phyloP scores from a whole-genome alignment of 129 eudicot genomes.

The Ambrosia artemisiifolia region DNA sequence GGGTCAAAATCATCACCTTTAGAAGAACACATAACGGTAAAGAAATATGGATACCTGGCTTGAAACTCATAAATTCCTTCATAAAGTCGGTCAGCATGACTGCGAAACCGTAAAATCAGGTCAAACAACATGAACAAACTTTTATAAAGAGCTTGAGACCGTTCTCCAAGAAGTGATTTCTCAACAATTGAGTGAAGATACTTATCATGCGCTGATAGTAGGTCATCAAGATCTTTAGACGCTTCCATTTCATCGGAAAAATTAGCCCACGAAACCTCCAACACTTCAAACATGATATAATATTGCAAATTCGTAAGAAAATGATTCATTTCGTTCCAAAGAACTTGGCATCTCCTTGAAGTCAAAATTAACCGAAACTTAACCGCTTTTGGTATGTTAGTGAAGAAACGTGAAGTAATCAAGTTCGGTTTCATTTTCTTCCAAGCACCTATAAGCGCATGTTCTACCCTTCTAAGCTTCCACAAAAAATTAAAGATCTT shows the following conservation, averaged over 20 bases:
- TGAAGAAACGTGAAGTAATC: constrained; percentile 68
- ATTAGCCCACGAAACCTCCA: constrained; percentile 97
- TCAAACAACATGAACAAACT: constrained; percentile 81
- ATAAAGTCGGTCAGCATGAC: constrained; percentile 85
- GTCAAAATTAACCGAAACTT: constrained; percentile 67
- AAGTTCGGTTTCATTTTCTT: constrained; percentile 94
- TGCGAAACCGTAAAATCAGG: constrained; percentile 76
- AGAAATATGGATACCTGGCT: constrained; percentile 64
- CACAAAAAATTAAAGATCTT: constrained; percentile 90
- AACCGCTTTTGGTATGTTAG: constrained; percentile 64
- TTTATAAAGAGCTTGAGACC: constrained; percentile 66
- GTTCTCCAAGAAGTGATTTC: constrained; percentile 93
- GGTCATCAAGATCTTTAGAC: constrained; percentile 94
- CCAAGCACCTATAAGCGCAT: constrained; percentile 83
- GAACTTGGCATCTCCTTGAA: constrained; percentile 83
- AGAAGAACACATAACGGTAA: not conserved
- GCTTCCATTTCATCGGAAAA: constrained; percentile 87
- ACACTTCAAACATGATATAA: constrained; percentile 96
- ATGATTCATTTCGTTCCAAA: constrained; percentile 97
- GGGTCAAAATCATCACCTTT: not conserved
- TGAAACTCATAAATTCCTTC: constrained; percentile 92
- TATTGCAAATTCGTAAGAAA: constrained; percentile 90
- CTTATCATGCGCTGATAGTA: constrained; percentile 96
- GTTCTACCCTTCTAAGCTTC: constrained; percentile 99
- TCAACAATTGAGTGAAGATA: constrained; percentile 92